Base-by-base conservation (phyloP, 2,329 filamentous ascomycete genomes). In the Hypoxylon rubiginosum region DNA sequence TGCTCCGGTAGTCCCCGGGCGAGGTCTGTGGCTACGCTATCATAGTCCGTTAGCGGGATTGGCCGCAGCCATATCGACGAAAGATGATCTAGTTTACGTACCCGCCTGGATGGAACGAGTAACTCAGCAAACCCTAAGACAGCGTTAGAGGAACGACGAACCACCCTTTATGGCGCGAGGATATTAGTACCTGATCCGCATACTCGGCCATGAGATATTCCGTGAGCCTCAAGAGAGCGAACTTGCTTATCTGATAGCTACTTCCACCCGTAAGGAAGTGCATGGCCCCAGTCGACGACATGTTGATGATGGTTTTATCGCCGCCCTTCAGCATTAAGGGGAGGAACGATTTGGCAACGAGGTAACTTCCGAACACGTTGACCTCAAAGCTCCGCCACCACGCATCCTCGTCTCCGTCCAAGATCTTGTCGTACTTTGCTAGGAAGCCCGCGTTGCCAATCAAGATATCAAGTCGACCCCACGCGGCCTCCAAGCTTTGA, bases 201-300 rank as follows among this genome's bases (percentile, higher is more conserved):
- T 86, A 83, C 49, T 87, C 86, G 0, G 73, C 74, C 41, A 79
- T 76, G 8, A 85, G 66, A 66, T 81, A 83, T 70, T 88, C 85
- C 0, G 81, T 83, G 48, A 88, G 78, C 10, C 84, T 77, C 15
- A 82, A 70, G 26, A 85, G 67, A 2, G 84, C 85, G 32, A 86
- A 75, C 72, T 88, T 88, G 39, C 77, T 78, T 1, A 79, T 79
- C 60, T 81, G 78, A 66, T 88, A 88, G 2, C 78, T 77, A 34
- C 80, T 81, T 2, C 76, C 70, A 4, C 81, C 79, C 0, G 71
- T 71, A 1, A 67, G 67, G 7, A 79, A 71, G 56, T 79, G 61
- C 57, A 80, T 76, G 0, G 78, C 81, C 7, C 79, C 85, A 1
- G 83, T 78, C 43, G 82, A 84, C 5, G 76, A 78, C 34, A 87